Base-by-base conservation (phyloP, 495 filamentous ascomycete species). In the Geoglossum glabrum region DNA sequence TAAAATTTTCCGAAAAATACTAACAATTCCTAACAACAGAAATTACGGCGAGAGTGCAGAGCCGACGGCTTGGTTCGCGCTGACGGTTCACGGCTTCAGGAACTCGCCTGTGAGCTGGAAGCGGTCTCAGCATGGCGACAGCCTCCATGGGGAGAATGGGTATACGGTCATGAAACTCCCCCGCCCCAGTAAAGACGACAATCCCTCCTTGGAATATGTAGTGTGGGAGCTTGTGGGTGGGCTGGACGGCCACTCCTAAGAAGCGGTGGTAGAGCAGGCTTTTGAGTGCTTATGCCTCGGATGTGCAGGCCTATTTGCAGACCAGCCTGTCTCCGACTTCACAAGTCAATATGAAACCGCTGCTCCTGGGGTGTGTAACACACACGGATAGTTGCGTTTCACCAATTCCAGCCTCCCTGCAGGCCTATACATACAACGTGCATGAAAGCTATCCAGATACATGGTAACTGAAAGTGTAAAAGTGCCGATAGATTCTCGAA, bases 111-210 rank as follows among this genome's bases (percentile, higher is more conserved):
- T 52, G 17, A 52, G 49, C 49, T 52, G 49, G 49, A 31, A 52
- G 30, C 8, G 5, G 4, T 27, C 11, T 52, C 49, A 52, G 11
- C 54, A 33, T 23, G 54, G 54, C 23, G 49, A 52, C 10, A 52
- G 23, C 23, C 31, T 56, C 13, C 54, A 56, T 10, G 31, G 38
- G 1, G 54, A 56, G 38, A 45, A 38, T 56, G 38, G 54, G 25
- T 56, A 56, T 25, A 56, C 54, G 13, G 38, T 56, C 19, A 56
- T 56, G 54, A 56, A 26, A 56, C 54, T 56, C 1, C 54, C 54
- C 25, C 25, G 4, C 25, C 25, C 1, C 13, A 25, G 10, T 27
- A n/a, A 1, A 33, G 38, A 45, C 17, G n/a, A 10, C 11, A 17
- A 56, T 23, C 23, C 54, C 1, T 15, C 25, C 3, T 28, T 38